phyloP scores from a whole-genome alignment of 495 filamentous ascomycete species.

The Talaromyces adpressus region DNA sequence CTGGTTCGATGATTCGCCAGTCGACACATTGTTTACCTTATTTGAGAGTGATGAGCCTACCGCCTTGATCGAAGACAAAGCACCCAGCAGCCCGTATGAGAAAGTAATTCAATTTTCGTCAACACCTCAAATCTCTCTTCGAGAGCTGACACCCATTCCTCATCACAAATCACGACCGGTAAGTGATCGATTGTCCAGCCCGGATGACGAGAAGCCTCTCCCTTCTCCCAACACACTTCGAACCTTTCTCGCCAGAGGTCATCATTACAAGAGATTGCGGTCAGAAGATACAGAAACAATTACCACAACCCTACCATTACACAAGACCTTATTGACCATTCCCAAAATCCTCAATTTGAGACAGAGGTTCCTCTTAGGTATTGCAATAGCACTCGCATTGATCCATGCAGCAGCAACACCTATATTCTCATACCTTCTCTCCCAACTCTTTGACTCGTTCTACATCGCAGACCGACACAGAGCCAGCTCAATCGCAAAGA shows the following conservation, averaged over 20 bases:
- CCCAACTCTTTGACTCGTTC: conserved; percentile 65
- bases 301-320: neutral
- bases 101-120: neutral
- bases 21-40: neutral
- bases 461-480: conserved; percentile 40
- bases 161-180: neutral
- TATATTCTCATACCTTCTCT: conserved; percentile 69
- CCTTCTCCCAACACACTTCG: neutral
- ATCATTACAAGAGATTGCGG: neutral
- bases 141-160: neutral
- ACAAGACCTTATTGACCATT: conserved; percentile 61
- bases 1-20: neutral
- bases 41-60: neutral
- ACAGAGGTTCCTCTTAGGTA: conserved; percentile 47
- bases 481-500: conserved; percentile 32
- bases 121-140: neutral
- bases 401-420: conserved; percentile 66
- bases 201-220: neutral
- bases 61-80: neutral
- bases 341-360: conserved; percentile 54
- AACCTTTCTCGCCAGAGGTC: neutral
- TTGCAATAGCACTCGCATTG: conserved; percentile 40
- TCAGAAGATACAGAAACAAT: neutral
- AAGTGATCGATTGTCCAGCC: neutral
- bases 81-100: neutral